Conservation (phyloP, 108 stramenopile genomes). For the Cyclostephanos tholiformis region DNA sequence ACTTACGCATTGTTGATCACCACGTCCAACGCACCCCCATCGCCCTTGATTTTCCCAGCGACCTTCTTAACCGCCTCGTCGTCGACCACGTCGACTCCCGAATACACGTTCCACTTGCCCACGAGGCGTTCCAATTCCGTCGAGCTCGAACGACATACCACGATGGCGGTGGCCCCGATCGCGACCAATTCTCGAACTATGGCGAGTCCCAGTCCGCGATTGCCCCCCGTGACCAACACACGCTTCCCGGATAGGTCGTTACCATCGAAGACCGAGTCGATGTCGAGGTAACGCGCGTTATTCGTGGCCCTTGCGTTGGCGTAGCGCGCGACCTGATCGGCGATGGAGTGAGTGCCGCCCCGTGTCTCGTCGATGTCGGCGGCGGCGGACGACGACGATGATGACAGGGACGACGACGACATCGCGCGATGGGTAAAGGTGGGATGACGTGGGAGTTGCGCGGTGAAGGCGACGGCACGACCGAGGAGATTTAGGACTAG, state of each 20-base stretch:
- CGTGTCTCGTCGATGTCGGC: slow-evolving; percentile 69
- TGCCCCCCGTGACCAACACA: slow-evolving; percentile 88
- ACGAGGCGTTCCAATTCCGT: slow-evolving; percentile 65
- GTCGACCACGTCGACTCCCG: slow-evolving; percentile 85
- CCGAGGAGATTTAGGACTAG: background rate
- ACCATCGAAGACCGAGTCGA: slow-evolving; percentile 67
- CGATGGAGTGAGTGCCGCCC: slow-evolving; percentile 71
- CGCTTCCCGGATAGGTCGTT: slow-evolving; percentile 70
- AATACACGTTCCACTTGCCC: slow-evolving; percentile 74
- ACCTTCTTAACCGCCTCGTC: slow-evolving; percentile 71
- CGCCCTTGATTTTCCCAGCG: slow-evolving; percentile 61
- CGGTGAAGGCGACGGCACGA: background rate
- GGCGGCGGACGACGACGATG: slow-evolving; percentile 11
- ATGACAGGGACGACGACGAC: slow-evolving; percentile 8
- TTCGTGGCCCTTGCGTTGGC: slow-evolving; percentile 68
- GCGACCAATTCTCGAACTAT: slow-evolving; percentile 76
- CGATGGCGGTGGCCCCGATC: slow-evolving; percentile 79
- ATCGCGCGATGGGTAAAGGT: background rate
- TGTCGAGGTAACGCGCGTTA: slow-evolving; percentile 73
- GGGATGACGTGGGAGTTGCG: background rate
- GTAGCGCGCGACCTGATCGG: slow-evolving; percentile 78
- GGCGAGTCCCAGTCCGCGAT: slow-evolving; percentile 84
- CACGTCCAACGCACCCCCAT: slow-evolving; percentile 77
- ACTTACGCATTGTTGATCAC: slow-evolving; percentile 78
- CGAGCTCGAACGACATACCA: slow-evolving; percentile 62